These are phyloP conservation scores for Lycium ferocissimum DNA, from an alignment of 257 asterid species.

Conservation along the genomic window DNA sequence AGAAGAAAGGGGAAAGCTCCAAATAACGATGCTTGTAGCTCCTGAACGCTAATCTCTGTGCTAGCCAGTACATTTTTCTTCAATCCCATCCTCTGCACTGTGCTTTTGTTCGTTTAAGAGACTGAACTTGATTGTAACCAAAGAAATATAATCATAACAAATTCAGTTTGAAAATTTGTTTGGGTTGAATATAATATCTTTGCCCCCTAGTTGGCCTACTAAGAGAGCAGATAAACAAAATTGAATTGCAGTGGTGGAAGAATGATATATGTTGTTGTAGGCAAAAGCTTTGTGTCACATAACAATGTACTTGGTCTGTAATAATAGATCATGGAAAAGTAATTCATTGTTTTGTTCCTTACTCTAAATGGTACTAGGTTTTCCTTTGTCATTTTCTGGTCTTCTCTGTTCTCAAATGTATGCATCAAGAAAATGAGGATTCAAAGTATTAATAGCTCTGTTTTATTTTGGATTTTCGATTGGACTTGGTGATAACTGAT, in stretches of 20 bases:
- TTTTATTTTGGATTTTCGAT: background rate
- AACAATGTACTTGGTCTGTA: background rate
- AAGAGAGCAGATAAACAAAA: background rate
- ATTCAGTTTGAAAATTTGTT: conserved; percentile 5
- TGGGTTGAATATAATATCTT: background rate
- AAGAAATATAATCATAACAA: background rate
- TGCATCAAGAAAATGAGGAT: conserved; percentile 9
- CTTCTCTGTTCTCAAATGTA: background rate
- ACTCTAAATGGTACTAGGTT: background rate
- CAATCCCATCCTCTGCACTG: background rate
- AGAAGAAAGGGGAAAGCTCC: background rate
- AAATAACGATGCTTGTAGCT: background rate
- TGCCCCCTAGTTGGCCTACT: background rate
- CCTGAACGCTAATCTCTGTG: background rate
- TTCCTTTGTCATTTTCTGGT: background rate
- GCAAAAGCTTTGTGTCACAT: background rate
- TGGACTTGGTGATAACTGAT: background rate
- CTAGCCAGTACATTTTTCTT: background rate
- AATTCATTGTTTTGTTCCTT: background rate
- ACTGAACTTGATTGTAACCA: conserved; percentile 2
- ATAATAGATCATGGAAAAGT: background rate
- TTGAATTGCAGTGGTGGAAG: background rate
- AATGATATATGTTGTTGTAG: background rate
- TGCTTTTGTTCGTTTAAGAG: background rate
- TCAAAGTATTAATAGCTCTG: background rate